These are phyloP conservation scores for Xanthoceras sorbifolium DNA, from an alignment of 345 rosid species.

Conservation along the genomic window DNA sequence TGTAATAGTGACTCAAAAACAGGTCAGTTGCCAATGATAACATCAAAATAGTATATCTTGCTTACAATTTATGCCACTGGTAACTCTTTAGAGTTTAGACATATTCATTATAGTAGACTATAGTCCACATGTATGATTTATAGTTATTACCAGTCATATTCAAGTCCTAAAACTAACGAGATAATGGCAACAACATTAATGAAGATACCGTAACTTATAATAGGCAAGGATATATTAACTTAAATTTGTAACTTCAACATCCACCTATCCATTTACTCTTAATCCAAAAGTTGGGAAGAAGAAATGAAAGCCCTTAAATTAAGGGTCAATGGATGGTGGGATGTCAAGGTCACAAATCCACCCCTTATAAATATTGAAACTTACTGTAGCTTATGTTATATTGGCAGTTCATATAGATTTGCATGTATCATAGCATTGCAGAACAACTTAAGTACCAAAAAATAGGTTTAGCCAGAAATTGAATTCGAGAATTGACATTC, in stretches of 20 bases:
- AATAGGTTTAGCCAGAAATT: not conserved
- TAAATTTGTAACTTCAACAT: too few relatives aligned
- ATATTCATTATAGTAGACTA: not conserved
- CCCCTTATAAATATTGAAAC: too few relatives aligned
- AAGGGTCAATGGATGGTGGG: too few relatives aligned
- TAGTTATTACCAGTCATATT: not conserved
- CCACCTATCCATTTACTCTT: too few relatives aligned
- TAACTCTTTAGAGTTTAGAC: not conserved
- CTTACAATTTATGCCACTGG: not conserved
- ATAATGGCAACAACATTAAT: not conserved
- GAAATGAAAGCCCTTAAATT: too few relatives aligned
- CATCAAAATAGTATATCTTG: not conserved
- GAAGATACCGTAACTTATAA: not conserved
- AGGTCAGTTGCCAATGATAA: not conserved
- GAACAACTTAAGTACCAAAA: not conserved
- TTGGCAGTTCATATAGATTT: not conserved
- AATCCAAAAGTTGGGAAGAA: too few relatives aligned
- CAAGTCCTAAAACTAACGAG: too few relatives aligned
- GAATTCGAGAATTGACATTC: not conserved
- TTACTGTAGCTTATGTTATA: too few relatives aligned
- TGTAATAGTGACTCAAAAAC: not conserved
- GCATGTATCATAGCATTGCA: not conserved
- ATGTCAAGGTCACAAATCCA: too few relatives aligned
- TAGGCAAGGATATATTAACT: too few relatives aligned
- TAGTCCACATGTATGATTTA: not conserved